Evolutionary conservation across 306 rosid species (phyloP), one percentile per base, ranked within the genome.

Genomic region (Nissolia schottii): DNA sequence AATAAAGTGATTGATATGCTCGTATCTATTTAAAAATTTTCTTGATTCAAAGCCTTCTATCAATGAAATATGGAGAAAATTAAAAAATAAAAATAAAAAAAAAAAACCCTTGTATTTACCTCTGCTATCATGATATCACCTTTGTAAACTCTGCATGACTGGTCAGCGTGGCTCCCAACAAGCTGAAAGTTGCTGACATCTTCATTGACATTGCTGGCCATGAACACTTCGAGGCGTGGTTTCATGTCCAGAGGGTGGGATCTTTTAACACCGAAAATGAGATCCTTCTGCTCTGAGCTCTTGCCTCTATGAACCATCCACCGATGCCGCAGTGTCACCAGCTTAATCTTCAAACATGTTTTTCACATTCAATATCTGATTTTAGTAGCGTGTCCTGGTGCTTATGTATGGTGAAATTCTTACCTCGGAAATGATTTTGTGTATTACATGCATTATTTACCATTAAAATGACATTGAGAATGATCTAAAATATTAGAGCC

Each of bases 221-320:
- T 28, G 49, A 54, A 55, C 29, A 66, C 80, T 8, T 75, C 74
- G 22, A 65, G 73, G 11, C 67, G 46, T 0, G 67, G 56, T 10
- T 22, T 66, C 80, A 55, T 75, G 45, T 75, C 67, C 1, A 75
- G 50, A 54, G 80, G 74, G 50, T 75, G 73, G 2, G 67, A 75
- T 66, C 74, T 4, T n/a, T 20, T 18, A 20, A 55, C 80, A n/a
- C 60, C 28, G 34, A 79, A 79, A 1, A 79, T 57, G 9, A 72
- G 6, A 73, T 73, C 70, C 40, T 79, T 65, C 38, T 56, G 23
- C 1, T 72, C 75, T 9, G 40, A 18, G 41, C 70, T 79, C 32
- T 5, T 37, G 7, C 83, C 79, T 27, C 57, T 19, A 48, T 79
- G 70, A 65, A 79, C 75, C 70, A 8, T 37, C 83, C 83, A 79